Evolutionary conservation across 2,329 filamentous ascomycete species (phyloP).

Genomic region (Ophiostoma angusticollis): DNA sequence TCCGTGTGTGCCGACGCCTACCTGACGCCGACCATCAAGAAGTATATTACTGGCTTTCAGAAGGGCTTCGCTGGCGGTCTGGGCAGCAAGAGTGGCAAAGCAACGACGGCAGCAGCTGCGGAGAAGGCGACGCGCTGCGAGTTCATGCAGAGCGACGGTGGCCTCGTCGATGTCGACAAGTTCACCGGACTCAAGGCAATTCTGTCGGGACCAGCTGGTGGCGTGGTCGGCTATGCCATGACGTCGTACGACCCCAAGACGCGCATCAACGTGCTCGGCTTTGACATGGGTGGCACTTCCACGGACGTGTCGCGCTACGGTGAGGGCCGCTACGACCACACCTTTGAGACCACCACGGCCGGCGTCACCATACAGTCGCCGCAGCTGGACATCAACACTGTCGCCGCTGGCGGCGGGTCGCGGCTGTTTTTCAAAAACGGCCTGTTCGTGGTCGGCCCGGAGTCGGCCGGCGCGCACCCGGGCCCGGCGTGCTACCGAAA

Average conservation of each 20-base stretch:
- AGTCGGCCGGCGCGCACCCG: conserved; percentile 78
- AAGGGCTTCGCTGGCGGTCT: conserved; percentile 70
- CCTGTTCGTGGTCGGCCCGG: conserved; percentile 79
- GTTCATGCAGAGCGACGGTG: conserved; percentile 87
- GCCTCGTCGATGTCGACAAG: conserved; percentile 58
- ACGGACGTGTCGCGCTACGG: conserved; percentile 86
- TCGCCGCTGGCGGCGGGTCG: conserved; percentile 79
- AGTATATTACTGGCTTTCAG: conserved; percentile 63
- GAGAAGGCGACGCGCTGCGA: conserved; percentile 56
- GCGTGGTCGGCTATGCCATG: conserved; percentile 82
- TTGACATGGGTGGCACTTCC: conserved; percentile 90
- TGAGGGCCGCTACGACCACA: conserved; percentile 76
- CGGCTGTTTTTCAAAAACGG: conserved; percentile 80
- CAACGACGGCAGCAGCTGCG: conserved; percentile 33
- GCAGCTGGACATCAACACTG: conserved; percentile 88
- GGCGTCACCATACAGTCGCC: conserved; percentile 91
- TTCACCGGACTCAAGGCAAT: conserved; percentile 82
- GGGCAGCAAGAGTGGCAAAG: conserved; percentile 60
- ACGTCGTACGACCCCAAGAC: conserved; percentile 80
- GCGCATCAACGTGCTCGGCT: conserved; percentile 77
- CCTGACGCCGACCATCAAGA: conserved; percentile 64
- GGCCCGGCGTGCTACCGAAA: conserved; percentile 88
- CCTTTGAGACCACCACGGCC: conserved; percentile 66
- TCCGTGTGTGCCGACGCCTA: conserved; percentile 73
- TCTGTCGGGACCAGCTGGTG: conserved; percentile 80